Evolutionary conservation across 352 stramenopile genomes (phyloP).

Genomic region (Saprolegnia parasitica): DNA sequence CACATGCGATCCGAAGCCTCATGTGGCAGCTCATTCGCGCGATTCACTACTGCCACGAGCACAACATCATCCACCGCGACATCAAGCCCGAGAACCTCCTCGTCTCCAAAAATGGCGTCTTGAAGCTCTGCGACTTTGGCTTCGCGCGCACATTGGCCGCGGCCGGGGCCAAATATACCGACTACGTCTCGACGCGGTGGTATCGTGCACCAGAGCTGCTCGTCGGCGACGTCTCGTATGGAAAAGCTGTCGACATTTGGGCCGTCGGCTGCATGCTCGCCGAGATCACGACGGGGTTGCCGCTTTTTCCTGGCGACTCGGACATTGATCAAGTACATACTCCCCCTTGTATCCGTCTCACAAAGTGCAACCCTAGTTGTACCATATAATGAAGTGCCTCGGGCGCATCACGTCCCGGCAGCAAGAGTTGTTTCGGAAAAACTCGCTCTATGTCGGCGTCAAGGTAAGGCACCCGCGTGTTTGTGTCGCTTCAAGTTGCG

Average conservation of each 20-base stretch:
- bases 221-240: slow-evolving; percentile 85
- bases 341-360: slow-evolving; percentile 13
- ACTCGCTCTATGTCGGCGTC: slow-evolving; percentile 73
- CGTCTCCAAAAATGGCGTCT: slow-evolving; percentile 88
- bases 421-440: slow-evolving; percentile 78
- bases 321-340: slow-evolving; percentile 88
- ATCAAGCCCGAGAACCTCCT: slow-evolving; percentile 94
- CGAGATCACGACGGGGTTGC: slow-evolving; percentile 94
- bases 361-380: slow-evolving; percentile 36
- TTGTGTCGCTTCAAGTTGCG: not conserved
- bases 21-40: slow-evolving; percentile 81
- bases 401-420: slow-evolving; percentile 64
- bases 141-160: slow-evolving; percentile 66
- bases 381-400: slow-evolving; percentile 80
- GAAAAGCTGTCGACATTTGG: slow-evolving; percentile 97
- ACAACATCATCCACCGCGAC: slow-evolving; percentile 95
- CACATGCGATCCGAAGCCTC: slow-evolving; percentile 57
- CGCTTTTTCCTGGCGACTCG: slow-evolving; percentile 94
- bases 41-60: slow-evolving; percentile 92
- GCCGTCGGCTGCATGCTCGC: slow-evolving; percentile 94
- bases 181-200: slow-evolving; percentile 93
- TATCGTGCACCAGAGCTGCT: slow-evolving; percentile 94
- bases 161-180: slow-evolving; percentile 68
- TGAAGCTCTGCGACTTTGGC: slow-evolving; percentile 93
- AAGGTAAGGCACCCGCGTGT: slow-evolving; percentile 32